These are phyloP conservation scores for Rhodotorula sp. DNA, from an alignment of 1,284 basidiomycete genomes.

Conservation along the genomic window DNA sequence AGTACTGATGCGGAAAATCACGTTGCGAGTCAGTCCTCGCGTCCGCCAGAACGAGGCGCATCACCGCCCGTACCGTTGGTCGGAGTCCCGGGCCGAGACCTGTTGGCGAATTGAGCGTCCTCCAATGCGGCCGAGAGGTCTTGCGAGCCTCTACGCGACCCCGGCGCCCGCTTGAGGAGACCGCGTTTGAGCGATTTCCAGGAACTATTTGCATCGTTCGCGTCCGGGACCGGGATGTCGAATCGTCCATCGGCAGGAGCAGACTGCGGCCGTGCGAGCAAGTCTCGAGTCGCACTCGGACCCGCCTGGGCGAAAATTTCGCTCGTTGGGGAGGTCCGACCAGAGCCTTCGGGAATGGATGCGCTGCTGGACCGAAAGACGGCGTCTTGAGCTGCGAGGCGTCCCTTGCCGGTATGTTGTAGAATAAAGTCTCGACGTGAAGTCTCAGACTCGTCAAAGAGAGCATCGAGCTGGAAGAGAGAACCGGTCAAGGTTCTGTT, in stretches of 20 bases:
- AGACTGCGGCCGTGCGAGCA: too few species aligned
- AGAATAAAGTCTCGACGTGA: conserved; percentile 39
- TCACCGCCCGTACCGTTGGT: not conserved
- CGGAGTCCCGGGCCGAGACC: not conserved
- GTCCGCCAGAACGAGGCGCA: too few species aligned
- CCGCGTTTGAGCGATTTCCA: not conserved
- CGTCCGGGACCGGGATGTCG: not conserved
- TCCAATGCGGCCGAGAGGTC: not conserved
- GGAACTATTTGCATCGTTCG: not conserved
- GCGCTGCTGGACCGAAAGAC: conserved; percentile 18
- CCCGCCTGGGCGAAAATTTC: too few species aligned
- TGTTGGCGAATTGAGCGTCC: not conserved
- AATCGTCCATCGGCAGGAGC: not conserved
- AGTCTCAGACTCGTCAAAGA: conserved; percentile 34
- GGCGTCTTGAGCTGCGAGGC: conserved; percentile 42
- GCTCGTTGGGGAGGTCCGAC: not conserved
- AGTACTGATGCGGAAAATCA: conserved; percentile 8
- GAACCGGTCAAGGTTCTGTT: not conserved
- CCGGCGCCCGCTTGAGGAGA: not conserved
- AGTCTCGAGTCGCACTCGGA: too few species aligned
- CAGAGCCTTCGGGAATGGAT: not conserved
- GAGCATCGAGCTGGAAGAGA: conserved; percentile 7
- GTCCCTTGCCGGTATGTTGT: conserved; percentile 40
- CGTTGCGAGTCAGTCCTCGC: not conserved
- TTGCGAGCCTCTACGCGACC: not conserved